phyloP scores from a whole-genome alignment of 805 yeast genomes.

The Blastobotrys peoriensis region DNA sequence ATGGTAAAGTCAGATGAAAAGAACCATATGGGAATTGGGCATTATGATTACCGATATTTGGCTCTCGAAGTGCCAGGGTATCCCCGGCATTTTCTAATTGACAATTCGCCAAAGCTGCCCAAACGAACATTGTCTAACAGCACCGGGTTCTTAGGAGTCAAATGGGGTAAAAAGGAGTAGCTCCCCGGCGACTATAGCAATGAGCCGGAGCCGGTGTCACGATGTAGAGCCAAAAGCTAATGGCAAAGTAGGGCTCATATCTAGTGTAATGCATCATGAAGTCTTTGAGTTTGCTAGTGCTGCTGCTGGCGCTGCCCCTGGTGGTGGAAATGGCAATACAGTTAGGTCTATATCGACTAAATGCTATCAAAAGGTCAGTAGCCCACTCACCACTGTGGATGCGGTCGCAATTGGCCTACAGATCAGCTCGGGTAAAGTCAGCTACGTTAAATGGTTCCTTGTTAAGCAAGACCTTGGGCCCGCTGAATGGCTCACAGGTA shows the following conservation, averaged over 20 bases:
- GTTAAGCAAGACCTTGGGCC: constrained; percentile 54
- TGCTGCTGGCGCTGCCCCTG: too few relatives aligned
- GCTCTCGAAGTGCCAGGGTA: constrained; percentile 71
- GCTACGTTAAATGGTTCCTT: constrained; percentile 65
- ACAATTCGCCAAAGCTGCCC: constrained; percentile 30
- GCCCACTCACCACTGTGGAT: too few relatives aligned
- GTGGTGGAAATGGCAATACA: too few relatives aligned
- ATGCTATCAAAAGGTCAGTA: too few relatives aligned
- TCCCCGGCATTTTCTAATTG: constrained; percentile 58
- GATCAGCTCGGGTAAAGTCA: constrained; percentile 65
- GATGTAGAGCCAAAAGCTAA: too few relatives aligned
- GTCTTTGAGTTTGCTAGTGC: too few relatives aligned
- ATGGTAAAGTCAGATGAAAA: constrained; percentile 40
- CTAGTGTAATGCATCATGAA: too few relatives aligned
- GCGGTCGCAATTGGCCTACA: constrained; percentile 31
- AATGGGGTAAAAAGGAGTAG: constrained; percentile 69
- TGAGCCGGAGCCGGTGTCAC: too few relatives aligned
- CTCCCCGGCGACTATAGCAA: constrained; percentile 41
- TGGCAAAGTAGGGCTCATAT: too few relatives aligned
- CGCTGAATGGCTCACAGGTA: constrained; percentile 72
- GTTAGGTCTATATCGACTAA: too few relatives aligned
- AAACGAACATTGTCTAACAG: constrained; percentile 37
- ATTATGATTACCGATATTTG: constrained; percentile 61
- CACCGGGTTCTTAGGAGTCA: constrained; percentile 69
- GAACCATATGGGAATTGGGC: constrained; percentile 32